A percentile compares a stretch with the other conserved stretches of the same genome.
Evolutionary conservation across 805 yeast species (phyloP).

Genomic region (Tetrapisispora arboricola): DNA sequence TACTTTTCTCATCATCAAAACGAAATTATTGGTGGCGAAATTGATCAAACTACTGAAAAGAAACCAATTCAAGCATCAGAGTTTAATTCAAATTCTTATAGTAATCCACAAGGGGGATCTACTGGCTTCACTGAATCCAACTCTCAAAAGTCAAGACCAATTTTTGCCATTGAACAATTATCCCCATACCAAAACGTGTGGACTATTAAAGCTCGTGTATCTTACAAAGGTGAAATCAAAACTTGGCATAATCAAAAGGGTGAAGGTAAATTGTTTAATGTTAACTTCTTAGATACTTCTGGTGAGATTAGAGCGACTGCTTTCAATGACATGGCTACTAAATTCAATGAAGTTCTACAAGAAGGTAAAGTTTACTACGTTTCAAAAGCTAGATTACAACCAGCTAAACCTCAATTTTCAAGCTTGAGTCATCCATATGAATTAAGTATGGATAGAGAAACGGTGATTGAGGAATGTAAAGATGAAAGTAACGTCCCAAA

Average conservation of each 20-base stretch:
- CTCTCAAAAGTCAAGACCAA: constrained; percentile 30
- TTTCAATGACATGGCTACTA: constrained; percentile 78
- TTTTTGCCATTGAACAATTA: constrained; percentile 72
- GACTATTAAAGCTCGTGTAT: constrained; percentile 89
- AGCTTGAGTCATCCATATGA: constrained; percentile 83
- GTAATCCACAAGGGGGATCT: not conserved
- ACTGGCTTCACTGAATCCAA: not conserved
- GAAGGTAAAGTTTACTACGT: constrained; percentile 87
- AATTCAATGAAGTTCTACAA: constrained; percentile 60
- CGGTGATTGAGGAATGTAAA: constrained; percentile 58
- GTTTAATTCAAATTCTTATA: constrained; percentile 9
- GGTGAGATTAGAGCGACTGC: constrained; percentile 96
- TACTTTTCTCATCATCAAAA: constrained; percentile 51
- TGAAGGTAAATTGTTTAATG: constrained; percentile 81
- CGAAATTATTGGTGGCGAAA: constrained; percentile 24
- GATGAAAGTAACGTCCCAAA: constrained; percentile 63
- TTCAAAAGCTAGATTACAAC: constrained; percentile 68
- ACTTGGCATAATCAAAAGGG: constrained; percentile 83
- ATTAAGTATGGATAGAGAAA: constrained; percentile 68
- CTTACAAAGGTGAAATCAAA: constrained; percentile 77
- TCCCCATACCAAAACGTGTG: constrained; percentile 87
- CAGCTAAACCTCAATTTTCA: constrained; percentile 79
- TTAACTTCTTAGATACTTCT: constrained; percentile 83
- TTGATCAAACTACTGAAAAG: constrained; percentile 6
- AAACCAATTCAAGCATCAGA: constrained; percentile 1